Evolutionary conservation across 495 filamentous ascomycete species (phyloP), one percentile per base, ranked within the genome.

Genomic region (Durotheca rogersii): DNA sequence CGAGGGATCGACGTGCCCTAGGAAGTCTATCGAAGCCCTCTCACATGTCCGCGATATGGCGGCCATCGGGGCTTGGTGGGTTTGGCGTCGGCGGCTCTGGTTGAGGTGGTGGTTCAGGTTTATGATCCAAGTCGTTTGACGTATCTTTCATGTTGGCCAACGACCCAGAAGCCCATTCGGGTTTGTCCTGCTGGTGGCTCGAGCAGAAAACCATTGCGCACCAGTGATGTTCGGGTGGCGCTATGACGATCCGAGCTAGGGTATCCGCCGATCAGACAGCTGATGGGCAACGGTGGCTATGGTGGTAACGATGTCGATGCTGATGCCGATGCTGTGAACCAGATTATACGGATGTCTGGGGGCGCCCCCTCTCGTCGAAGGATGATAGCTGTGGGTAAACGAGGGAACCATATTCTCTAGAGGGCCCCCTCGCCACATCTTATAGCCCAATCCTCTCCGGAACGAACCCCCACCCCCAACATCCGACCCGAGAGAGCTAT

Each of bases 21-120:
- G 45, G 33, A 47, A 27, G 20, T 25, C 46, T 32, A 17, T 15
- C 18, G 40, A 27, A 14, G n/a, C 7, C 7, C 11, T 52, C 29
- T 52, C 29, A 60, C 17, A 41, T 38, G 31, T 55, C 37, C 16
- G 32, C 14, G n/a, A 21, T 19, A 1, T 44, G 35, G 37, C 38
- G 41, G 38, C 48, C 39, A 52, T 56, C 47, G 25, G 57, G 57
- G 17, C 16, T 34, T 4, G 57, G 57, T 25, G 57, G 57, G 16
- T 56, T 60, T 32, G 57, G 57, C 1, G 57, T 60, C 4, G 57
- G 57, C 14, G 57, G 57, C 27, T 56, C 52, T 23, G 57, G 57
- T 30, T 27, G 51, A 17, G 57, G 57, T 37, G 57, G 57, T 11
- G 57, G 57, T 16, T 47, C n/a, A 19, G 57, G 57, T 20, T 60